phyloP scores from a whole-genome alignment of 177 flowering plant species.

The Telopea speciosissima region DNA sequence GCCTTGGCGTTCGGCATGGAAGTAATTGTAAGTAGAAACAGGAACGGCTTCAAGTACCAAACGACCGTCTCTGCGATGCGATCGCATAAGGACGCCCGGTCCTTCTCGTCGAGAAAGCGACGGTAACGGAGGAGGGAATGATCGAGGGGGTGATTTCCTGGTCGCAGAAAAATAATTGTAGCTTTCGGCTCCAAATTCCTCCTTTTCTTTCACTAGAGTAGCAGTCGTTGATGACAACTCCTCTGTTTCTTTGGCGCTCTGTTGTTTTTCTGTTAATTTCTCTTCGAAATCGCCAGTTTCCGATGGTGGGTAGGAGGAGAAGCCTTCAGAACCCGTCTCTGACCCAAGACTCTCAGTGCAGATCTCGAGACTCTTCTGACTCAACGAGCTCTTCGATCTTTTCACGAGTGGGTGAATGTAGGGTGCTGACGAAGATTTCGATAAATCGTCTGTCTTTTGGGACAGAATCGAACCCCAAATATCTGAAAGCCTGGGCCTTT shows the following conservation, averaged over 20 bases:
- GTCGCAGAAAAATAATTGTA: no score
- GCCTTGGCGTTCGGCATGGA: conserved; percentile 60
- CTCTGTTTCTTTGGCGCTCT: neutral
- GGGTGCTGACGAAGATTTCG: conserved; percentile 25
- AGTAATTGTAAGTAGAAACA: conserved; percentile 34
- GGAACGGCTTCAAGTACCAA: conserved; percentile 73
- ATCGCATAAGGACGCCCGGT: conserved; percentile 38
- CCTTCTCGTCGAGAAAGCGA: conserved; percentile 42
- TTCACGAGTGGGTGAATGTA: conserved; percentile 73
- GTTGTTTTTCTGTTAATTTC: conserved; percentile 8
- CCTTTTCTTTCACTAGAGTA: conserved; percentile 1
- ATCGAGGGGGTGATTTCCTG: conserved; percentile 26
- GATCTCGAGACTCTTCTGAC: conserved; percentile 65
- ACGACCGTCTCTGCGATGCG: conserved; percentile 61
- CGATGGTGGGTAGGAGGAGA: conserved; percentile 42
- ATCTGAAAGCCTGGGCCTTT: conserved; percentile 24
- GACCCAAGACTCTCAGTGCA: conserved; percentile 97
- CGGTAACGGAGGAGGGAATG: conserved; percentile 69
- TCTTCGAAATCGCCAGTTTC: conserved; percentile 32
- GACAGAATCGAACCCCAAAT: conserved; percentile 55
- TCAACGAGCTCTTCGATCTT: conserved; percentile 45
- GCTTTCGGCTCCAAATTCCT: conserved; percentile 14
- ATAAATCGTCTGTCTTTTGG: conserved; percentile 21
- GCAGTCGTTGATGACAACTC: neutral
- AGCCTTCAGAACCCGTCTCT: conserved; percentile 87